Evolutionary conservation across 805 yeast species (phyloP).

Genomic region (Ascoidea asiatica): DNA sequence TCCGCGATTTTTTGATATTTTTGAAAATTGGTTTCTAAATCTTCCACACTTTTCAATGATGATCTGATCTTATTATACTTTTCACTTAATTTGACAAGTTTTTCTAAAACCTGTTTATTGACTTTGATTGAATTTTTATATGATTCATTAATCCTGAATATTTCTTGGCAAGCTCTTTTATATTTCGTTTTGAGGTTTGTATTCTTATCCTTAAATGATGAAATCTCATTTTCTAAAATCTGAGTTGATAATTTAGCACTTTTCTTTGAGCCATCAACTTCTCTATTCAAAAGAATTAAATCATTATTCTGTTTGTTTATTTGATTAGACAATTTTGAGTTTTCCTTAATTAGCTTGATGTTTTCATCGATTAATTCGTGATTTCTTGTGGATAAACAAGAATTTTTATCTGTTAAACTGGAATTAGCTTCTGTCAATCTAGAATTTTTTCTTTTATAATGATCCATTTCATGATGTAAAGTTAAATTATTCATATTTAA

Average conservation of each 20-base stretch:
- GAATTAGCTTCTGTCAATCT: not conserved
- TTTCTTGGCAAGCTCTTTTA: not conserved
- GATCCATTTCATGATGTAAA: not conserved
- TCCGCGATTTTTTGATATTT: not conserved
- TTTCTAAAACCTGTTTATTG: not conserved
- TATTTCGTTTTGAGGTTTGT: not conserved
- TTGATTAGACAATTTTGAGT: not conserved
- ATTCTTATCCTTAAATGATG: not conserved
- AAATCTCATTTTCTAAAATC: too few relatives aligned
- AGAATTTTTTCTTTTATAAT: not conserved
- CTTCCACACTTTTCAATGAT: too few relatives aligned
- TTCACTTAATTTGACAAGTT: not conserved
- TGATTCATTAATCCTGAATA: not conserved
- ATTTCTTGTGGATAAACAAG: not conserved
- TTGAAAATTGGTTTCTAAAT: not conserved
- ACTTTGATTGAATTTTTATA: too few relatives aligned
- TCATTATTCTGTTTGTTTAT: not conserved
- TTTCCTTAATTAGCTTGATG: not conserved
- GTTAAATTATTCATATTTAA: not conserved
- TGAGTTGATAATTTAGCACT: not conserved
- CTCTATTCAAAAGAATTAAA: not conserved
- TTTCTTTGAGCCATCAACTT: not conserved
- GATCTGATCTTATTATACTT: not conserved
- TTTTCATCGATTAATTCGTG: not conserved
- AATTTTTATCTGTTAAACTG: too few relatives aligned